Base-by-base conservation (phyloP, 805 yeast genomes). In the Ogataea wickerhamii region DNA sequence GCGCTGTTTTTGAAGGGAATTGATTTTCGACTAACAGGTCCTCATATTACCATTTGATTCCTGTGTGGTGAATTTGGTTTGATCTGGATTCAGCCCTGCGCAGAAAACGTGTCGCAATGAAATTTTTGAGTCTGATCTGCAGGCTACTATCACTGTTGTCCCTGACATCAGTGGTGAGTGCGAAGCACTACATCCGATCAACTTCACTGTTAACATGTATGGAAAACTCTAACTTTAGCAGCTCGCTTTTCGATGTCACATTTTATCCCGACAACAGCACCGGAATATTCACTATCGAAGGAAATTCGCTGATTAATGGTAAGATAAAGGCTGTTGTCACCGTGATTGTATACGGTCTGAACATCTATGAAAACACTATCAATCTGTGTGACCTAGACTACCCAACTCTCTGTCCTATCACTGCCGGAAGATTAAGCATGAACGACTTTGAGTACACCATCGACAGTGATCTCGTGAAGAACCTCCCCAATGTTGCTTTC, bases 201-300 rank as follows among this genome's bases (percentile, higher is more conserved):
- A 44, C 77, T 14, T 87, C 97, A 6, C 69, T 93, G 49, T 67
- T 91, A 51, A 86, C 98, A 27, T 93, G 98, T 68, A 89, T 88
- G 95, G 82, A 79, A 29, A 69, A 84, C 60, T 89, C 98, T 6
- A 82, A 79, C 57, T 79, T 93, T 52, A 79, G 95, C 3, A 91
- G 97, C 4, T 76, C 88, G 6, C 76, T 71, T 48, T 89, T 93
- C 56, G 84, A 86, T 51, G 94, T 89, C 36, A 63, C 63, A 29
- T 86, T 73, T 59, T 81, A 66, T 54, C 95, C 95, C 4, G 69
- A 62, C 31, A 84, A 83, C 60, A 61, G 60, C 16, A 69, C 83
- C 1, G 80, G 82, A 6, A 68, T 63, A 4, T 78, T 87, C 49
- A 80, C 84, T 48, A 70, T 91, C 20, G 74, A 79, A 38, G 95